Evolutionary conservation across 2,329 filamentous ascomycete genomes (phyloP), one percentile per base, ranked within the genome.

Genomic region (Annulohypoxylon truncatum): DNA sequence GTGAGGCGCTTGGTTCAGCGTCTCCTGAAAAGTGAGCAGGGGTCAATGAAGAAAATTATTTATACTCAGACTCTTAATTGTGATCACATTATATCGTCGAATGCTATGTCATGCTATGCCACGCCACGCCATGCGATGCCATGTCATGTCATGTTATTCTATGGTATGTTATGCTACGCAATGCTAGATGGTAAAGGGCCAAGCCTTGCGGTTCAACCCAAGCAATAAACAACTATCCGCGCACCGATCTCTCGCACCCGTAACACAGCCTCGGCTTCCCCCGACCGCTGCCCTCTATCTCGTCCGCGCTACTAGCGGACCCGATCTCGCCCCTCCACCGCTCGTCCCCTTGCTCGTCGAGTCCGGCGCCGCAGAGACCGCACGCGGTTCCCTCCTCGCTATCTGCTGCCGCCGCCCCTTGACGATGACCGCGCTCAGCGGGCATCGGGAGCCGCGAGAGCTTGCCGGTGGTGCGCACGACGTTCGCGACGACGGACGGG

Each of bases 401-500:
- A n/a, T 22, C 29, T 20, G 13, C 18, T 28, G n/a, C 28, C 77
- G 1, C n/a, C 10, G 12, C 26, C 4, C 33, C 26, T 0, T 60
- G 33, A 6, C 35, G 15, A 3, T 47, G 33, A n/a, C 35, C 26
- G 5, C 38, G 48, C 8, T 18, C n/a, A 72, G 20, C 72, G 0
- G 82, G 76, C 18, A 87, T n/a, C n/a, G n/a, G n/a, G n/a, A n/a
- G 80, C 24, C 87, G 80, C 47, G 89, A 83, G 40, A 98, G 84
- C 79, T 96, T 97, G 54, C 89, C 90, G n/a, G 92, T 90, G 31
- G 95, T 99, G 67, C 93, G 89, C 4, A 97, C 95, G 8, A 99
- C 96, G 77, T 99, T 99, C 29, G 94, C 91, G 71, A 99, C 94
- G 60, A 98, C 93, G 59, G 92, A 93, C 2, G 94, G 92, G 75